Evolutionary conservation across 1,284 basidiomycete species (phyloP).

Genomic region (Rhodotorula mucilaginosa): DNA sequence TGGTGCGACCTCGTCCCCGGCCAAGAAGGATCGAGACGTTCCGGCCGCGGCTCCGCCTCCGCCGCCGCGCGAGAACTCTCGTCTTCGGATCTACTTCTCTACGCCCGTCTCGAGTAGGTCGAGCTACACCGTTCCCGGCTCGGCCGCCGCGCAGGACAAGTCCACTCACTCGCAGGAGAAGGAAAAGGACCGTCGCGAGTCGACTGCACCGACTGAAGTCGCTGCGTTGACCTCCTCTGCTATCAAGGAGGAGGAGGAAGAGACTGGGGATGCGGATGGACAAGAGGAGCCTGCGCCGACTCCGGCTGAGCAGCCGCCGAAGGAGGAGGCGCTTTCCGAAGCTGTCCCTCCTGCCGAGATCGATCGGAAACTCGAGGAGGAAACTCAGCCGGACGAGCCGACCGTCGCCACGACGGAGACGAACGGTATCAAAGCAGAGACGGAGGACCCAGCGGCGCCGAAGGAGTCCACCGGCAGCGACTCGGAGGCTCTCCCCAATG

Average conservation of each 20-base stretch:
- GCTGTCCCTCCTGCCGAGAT: not conserved
- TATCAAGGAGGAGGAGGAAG: not conserved
- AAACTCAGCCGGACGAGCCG: no score
- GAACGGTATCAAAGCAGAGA: not conserved
- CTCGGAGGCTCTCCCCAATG: not conserved
- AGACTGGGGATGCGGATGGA: not conserved
- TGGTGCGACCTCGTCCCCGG: not conserved
- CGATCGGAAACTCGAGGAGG: not conserved
- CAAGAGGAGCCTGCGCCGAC: not conserved
- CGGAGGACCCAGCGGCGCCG: not conserved
- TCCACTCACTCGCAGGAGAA: constrained; percentile 9
- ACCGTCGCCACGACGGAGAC: not conserved
- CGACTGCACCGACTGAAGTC: not conserved
- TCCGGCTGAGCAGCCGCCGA: not conserved
- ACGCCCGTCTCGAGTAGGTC: constrained; percentile 32
- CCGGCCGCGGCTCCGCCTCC: constrained; percentile 21
- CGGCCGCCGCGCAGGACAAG: not conserved
- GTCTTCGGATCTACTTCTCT: constrained; percentile 45
- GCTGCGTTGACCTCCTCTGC: no score
- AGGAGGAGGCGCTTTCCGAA: not conserved
- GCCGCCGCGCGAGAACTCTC: constrained; percentile 41
- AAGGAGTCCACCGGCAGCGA: not conserved
- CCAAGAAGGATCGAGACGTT: not conserved
- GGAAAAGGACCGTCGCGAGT: not conserved
- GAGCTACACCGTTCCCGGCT: constrained; percentile 8